Base-by-base conservation (phyloP, 148 eudicot genomes). In the Cornus controversa region DNA sequence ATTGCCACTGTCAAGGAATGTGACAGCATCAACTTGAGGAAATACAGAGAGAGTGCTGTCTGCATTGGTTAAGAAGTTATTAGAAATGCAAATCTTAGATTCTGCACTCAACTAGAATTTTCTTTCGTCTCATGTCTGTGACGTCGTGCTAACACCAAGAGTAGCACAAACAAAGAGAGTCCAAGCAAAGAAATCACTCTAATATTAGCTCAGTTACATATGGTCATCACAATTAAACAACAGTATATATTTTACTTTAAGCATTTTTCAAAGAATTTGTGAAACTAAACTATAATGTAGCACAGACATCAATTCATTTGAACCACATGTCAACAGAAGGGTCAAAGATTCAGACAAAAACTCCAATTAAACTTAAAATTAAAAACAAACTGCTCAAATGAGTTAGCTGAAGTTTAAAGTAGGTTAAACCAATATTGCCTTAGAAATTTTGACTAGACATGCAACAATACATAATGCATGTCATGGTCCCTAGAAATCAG, bases 31-130 rank as follows among this genome's bases (percentile, higher is more conserved):
- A 82, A 66, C 89, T 87, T 85, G 18, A 90, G 83, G 54, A 86
- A 62, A 80, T 89, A 93, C 37, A 93, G 85, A 10, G 85, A 81
- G 79, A 81, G 18, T 26, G 87, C 85, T 40, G 82, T 89, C 98
- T 95, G 96, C 65, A 80, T 64, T 45, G 5, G 42, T 42, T 67
- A 74, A 80, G 31, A 77, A 75, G 14, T 70, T 16, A 25, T 70
- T 42, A 64, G 63, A 69, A 11, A 4, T 60, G 64, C 64, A 60
- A 22, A 18, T 18, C 8, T 14, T 18, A 2, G 25, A 50, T 60
- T n/a, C 64, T 6, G 0, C 64, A 60, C 22, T 18, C 62, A 54
- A 18, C 23, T 54, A 54, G 62, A 54, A 54, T 6, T 22, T n/a
- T 60, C 24, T 60, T 60, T 20, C 25, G 25, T 22, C 22, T 60